Evolutionary conservation across 176 grass and related monocot genomes (phyloP).

Genomic region (Triticum timopheevii): DNA sequence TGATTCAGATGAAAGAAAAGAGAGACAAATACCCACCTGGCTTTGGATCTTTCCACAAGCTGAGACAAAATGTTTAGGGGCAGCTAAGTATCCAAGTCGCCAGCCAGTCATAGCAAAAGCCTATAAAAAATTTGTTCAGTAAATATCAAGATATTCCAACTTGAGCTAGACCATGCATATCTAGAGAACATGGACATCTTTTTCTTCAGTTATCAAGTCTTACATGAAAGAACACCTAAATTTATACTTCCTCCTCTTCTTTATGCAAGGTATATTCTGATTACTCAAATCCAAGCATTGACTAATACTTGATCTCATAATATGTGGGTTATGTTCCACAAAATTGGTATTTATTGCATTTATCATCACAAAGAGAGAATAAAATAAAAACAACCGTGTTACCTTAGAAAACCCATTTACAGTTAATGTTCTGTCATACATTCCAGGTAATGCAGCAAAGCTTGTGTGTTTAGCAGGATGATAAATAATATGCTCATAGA

Average conservation of each 20-base stretch:
- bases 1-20: constrained; percentile 22
- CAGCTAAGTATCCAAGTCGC: constrained; percentile 92
- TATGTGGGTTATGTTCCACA: not conserved
- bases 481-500: constrained; percentile 88
- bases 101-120: constrained; percentile 99
- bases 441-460: constrained; percentile 77
- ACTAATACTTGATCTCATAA: not conserved
- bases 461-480: constrained; percentile 71
- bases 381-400: not conserved
- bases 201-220: constrained; percentile 6
- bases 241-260: not conserved
- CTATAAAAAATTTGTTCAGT: constrained; percentile 38
- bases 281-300: not conserved
- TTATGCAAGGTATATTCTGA: not conserved
- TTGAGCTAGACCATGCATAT: not conserved
- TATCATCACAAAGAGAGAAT: not conserved
- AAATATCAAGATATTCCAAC: constrained; percentile 12
- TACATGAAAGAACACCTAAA: not conserved
- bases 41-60: constrained; percentile 95
- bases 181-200: not conserved
- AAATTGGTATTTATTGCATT: not conserved
- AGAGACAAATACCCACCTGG: constrained; percentile 44
- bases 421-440: constrained; percentile 78
- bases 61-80: constrained; percentile 75
- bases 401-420: constrained; percentile 90